These are phyloP conservation scores for Neoscytalidium dimidiatum DNA, from an alignment of 2,329 filamentous ascomycete genomes.

Conservation along the genomic window DNA sequence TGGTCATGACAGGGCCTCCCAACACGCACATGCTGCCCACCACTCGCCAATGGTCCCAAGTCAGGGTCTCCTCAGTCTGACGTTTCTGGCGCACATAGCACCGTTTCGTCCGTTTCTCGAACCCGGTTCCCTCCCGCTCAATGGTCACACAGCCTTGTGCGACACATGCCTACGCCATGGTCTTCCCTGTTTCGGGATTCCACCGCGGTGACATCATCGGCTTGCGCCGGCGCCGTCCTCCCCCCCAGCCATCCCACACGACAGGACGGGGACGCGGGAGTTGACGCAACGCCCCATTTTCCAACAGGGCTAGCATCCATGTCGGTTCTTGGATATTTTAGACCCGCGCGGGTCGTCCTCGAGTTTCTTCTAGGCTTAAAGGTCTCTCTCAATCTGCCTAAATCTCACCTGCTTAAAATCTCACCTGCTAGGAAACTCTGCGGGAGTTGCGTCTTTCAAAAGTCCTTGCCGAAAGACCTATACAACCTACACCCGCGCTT, in stretches of 20 bases:
- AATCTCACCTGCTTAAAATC: not conserved
- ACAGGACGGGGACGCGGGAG: not conserved
- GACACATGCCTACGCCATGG: not conserved
- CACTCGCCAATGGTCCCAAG: not conserved
- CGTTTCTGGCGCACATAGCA: not conserved
- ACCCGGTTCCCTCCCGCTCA: not conserved
- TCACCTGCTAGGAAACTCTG: not conserved
- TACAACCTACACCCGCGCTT: too few species aligned
- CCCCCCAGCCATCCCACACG: not conserved
- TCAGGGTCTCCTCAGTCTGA: not conserved
- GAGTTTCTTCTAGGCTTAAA: not conserved
- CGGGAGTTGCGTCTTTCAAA: not conserved
- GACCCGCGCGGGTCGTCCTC: too few species aligned
- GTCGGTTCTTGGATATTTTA: not conserved
- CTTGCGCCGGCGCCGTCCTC: not conserved
- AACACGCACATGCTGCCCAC: not conserved
- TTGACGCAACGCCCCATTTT: not conserved
- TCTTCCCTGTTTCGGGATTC: constrained; percentile 7
- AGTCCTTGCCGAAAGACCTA: too few species aligned
- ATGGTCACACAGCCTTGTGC: not conserved
- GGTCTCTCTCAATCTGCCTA: not conserved
- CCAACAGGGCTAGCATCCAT: constrained; percentile 9
- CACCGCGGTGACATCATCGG: constrained; percentile 18
- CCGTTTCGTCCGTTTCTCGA: not conserved
- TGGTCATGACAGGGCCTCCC: not conserved